Evolutionary conservation across 805 yeast genomes (phyloP).

Genomic region (Ogataea nakhonphanomensis): DNA sequence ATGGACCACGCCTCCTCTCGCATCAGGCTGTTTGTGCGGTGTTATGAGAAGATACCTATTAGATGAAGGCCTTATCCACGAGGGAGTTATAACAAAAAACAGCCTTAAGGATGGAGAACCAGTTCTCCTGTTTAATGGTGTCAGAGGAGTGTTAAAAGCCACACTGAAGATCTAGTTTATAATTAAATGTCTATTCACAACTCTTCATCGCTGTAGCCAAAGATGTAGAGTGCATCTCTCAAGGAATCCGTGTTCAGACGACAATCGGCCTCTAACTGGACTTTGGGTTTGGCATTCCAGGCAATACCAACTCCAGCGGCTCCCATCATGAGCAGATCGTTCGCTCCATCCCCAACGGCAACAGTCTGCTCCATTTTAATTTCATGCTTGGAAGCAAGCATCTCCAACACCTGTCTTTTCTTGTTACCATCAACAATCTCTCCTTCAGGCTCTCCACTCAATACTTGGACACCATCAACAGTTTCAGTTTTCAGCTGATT

Average conservation of each 20-base stretch:
- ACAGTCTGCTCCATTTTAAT: slow-evolving; percentile 54
- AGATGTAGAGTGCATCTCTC: slow-evolving; percentile 71
- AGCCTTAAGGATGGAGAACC: slow-evolving; percentile 64
- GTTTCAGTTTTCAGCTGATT: slow-evolving; percentile 54
- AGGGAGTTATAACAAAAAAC: slow-evolving; percentile 34
- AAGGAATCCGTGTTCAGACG: slow-evolving; percentile 72
- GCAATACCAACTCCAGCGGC: slow-evolving; percentile 93
- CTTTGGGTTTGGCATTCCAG: slow-evolving; percentile 96
- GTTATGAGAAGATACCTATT: slow-evolving; percentile 66
- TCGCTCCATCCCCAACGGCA: slow-evolving; percentile 97
- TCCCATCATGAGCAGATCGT: slow-evolving; percentile 89
- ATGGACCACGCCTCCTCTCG: slow-evolving; percentile 82
- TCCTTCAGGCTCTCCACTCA: slow-evolving; percentile 79
- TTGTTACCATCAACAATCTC: slow-evolving; percentile 80
- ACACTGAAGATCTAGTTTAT: neutral
- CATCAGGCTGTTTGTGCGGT: slow-evolving; percentile 83
- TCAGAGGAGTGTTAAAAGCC: slow-evolving; percentile 54
- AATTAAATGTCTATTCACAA: slow-evolving; percentile 26
- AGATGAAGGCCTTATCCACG: slow-evolving; percentile 23
- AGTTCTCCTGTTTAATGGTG: slow-evolving; percentile 73
- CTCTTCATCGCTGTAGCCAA: slow-evolving; percentile 67
- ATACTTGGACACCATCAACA: slow-evolving; percentile 40
- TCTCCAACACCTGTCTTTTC: slow-evolving; percentile 69
- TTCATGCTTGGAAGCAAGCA: slow-evolving; percentile 54
- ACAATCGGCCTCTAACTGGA: slow-evolving; percentile 79